Percentiles rank a stretch among this genome's conserved stretches.
These are phyloP conservation scores for Lanmaoa pseudosensibilis DNA, from an alignment of 768 basidiomycete species.

Conservation along the genomic window DNA sequence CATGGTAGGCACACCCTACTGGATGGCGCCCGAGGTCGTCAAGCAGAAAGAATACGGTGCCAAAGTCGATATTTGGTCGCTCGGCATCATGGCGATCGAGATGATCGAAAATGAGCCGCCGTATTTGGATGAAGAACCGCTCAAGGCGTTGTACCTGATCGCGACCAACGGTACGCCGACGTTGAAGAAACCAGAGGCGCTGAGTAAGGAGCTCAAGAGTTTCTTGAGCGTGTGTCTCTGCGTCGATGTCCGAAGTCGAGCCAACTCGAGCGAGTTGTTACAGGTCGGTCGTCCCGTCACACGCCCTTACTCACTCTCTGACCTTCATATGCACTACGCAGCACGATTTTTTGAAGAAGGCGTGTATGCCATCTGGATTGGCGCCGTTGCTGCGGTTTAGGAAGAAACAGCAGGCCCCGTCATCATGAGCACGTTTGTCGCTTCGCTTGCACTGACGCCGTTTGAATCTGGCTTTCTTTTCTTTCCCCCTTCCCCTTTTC, in stretches of 20 bases:
- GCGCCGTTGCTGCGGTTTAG: constrained; percentile 84
- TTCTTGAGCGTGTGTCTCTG: constrained; percentile 98
- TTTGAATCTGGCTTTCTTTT: not conserved
- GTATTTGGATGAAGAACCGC: constrained; percentile 91
- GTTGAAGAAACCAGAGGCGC: constrained; percentile 89
- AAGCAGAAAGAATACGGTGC: constrained; percentile 97
- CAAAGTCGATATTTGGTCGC: constrained; percentile 95
- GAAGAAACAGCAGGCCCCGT: constrained; percentile 52
- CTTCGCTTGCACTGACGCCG: not conserved
- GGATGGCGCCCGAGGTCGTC: constrained; percentile 99
- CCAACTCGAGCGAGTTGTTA: constrained; percentile 83
- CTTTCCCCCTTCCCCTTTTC: not conserved
- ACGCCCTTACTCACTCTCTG: not conserved
- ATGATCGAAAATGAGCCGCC: constrained; percentile 99
- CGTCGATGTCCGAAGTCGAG: constrained; percentile 92
- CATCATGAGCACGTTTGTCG: constrained; percentile 30
- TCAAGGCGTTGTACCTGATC: constrained; percentile 92
- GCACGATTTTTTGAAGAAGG: constrained; percentile 94
- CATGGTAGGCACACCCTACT: constrained; percentile 98
- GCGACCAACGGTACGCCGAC: constrained; percentile 99
- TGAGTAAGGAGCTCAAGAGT: constrained; percentile 90
- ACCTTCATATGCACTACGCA: constrained; percentile 33
- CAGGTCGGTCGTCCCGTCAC: constrained; percentile 51
- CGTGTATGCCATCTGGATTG: constrained; percentile 78
- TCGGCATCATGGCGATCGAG: constrained; percentile 98